These are phyloP conservation scores for Colletotrichum sp. DNA, from an alignment of 2,329 filamentous ascomycete genomes.

Conservation along the genomic window DNA sequence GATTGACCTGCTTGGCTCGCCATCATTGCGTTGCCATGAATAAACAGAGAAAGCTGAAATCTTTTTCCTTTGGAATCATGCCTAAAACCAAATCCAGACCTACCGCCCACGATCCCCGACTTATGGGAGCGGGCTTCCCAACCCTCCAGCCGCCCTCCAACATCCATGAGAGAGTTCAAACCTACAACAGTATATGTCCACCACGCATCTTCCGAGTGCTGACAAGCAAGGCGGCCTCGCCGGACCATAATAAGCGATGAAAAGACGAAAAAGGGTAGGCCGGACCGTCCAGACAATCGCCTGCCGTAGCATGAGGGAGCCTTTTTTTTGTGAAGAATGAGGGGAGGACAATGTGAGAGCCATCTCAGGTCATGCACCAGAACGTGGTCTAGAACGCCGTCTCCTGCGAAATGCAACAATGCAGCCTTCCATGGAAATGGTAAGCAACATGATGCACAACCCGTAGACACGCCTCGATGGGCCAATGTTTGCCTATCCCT, in stretches of 20 bases:
- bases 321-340: conserved; percentile 16
- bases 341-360: conserved; percentile 45
- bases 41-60: conserved; percentile 23
- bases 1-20: conserved; percentile 20
- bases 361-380: conserved; percentile 55
- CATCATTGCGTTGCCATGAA: conserved; percentile 16
- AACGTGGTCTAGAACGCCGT: conserved; percentile 52
- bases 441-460: background rate
- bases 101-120: conserved; percentile 4
- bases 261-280: conserved; percentile 14
- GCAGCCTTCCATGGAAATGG: conserved; percentile 25
- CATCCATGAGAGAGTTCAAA: background rate
- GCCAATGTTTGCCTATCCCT: background rate
- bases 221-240: background rate
- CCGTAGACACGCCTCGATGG: conserved; percentile 1
- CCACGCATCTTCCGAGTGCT: conserved; percentile 11
- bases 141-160: background rate
- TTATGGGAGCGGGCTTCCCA: conserved; percentile 9
- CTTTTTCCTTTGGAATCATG: conserved; percentile 22
- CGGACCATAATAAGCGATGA: conserved; percentile 14
- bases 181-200: background rate
- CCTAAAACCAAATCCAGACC: conserved; percentile 20
- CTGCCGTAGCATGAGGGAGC: background rate
- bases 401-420: conserved; percentile 41
- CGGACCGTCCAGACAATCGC: conserved; percentile 7